These are phyloP conservation scores for Paramecium pentaurelia DNA, from an alignment of 73 alveolate genomes.

Conservation along the genomic window DNA sequence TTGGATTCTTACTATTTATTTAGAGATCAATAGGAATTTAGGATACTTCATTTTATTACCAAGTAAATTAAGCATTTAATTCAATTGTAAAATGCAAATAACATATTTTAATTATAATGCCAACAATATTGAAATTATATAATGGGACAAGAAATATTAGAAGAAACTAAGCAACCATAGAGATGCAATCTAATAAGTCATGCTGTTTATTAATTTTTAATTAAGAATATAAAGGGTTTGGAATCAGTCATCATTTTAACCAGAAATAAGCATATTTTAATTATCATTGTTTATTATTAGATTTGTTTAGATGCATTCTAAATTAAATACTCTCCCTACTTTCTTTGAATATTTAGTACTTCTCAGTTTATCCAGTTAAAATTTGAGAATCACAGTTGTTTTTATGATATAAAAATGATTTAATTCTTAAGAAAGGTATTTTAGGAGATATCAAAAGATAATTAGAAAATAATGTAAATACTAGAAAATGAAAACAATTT, in stretches of 20 bases:
- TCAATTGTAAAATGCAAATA: too few species aligned
- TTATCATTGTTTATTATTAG: neutral
- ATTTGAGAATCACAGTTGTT: slow-evolving; percentile 23
- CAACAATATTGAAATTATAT: too few species aligned
- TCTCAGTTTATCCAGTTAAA: neutral
- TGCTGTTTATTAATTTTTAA: neutral
- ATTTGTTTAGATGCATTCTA: slow-evolving; percentile 1
- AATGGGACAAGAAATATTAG: neutral
- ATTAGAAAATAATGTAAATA: neutral
- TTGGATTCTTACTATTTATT: too few species aligned
- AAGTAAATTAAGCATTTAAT: too few species aligned
- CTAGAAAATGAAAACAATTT: neutral
- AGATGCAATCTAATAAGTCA: neutral
- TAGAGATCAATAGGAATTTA: too few species aligned
- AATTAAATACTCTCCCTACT: neutral
- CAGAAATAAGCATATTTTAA: neutral
- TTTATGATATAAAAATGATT: neutral
- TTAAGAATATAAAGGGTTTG: slow-evolving; percentile 15
- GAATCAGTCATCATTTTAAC: neutral
- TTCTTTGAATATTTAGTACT: neutral
- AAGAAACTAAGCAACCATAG: slow-evolving; percentile 2
- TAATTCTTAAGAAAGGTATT: neutral
- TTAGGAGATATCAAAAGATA: neutral
- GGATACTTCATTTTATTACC: too few species aligned
- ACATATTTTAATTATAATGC: too few species aligned